Base-by-base conservation (phyloP, 2,329 filamentous ascomycete genomes). In the Aspergillus awamori region DNA sequence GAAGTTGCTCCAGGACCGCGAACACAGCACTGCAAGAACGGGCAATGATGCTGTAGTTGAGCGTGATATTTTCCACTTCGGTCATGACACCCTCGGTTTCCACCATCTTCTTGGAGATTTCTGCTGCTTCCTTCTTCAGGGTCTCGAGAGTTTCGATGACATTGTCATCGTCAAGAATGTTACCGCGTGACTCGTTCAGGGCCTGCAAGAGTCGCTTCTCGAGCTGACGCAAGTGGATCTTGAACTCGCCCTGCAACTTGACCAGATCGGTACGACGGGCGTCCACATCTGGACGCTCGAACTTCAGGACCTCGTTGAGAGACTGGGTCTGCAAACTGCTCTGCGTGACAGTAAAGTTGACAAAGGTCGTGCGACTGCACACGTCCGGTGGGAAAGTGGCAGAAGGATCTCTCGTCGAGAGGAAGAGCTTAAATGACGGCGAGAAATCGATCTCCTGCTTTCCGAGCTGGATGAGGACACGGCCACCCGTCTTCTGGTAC, bases 371-470 rank as follows among this genome's bases (percentile, higher is more conserved):
- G 72, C 96, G 87, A 83, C 93, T 97, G 87, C 96, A 99, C 65
- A 99, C 92, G 74, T 99, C 95, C 0, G 95, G 96, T 7, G 95
- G 88, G 76, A 99, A 99, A 7, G 89, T 92, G 26, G 95, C 94
- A 45, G 96, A 99, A 1, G 96, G 96, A 80, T 99, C 95, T 71
- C 94, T 86, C 1, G 96, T 99, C 0, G 94, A 97, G 41, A 99
- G 82, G 76, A 96, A 99, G 33, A 99, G 85, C 80, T 90, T 95
- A 84, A 99, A 99, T 0, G 93, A 88, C 1, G 95, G 94, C 54
- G 95, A 99, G 80, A 99, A 99, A 77, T 99, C 95, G 67, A 99
- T 99, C 79, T 99, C 93, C 78, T 99, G 96, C 79, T 95, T 97
- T 72, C 95, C 95, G 43, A 99, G 90, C 78, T 99, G 95, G 65